Conservation (phyloP, 2,329 filamentous ascomycete genomes). For the Claviceps sp. region DNA sequence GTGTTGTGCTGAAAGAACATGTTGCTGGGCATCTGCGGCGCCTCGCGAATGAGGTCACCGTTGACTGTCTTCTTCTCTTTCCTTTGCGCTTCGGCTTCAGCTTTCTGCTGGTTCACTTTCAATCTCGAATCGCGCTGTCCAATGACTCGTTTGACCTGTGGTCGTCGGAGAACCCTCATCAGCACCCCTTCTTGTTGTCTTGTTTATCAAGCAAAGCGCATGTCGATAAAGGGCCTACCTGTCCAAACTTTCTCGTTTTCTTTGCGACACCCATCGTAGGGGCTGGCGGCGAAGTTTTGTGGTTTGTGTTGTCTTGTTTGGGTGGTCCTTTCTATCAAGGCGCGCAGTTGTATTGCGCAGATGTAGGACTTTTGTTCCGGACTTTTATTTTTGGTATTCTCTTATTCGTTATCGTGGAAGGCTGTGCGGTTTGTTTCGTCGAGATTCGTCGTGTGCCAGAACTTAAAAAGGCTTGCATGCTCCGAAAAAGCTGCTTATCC, state of each 20-base stretch:
- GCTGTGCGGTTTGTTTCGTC: not conserved
- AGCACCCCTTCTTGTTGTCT: not conserved
- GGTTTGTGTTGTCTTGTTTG: not conserved
- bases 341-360: too few relatives aligned
- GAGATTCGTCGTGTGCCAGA: not conserved
- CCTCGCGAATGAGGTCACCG: slow-evolving; percentile 57
- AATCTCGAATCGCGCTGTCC: slow-evolving; percentile 67
- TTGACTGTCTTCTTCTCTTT: slow-evolving; percentile 43
- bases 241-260: slow-evolving; percentile 82
- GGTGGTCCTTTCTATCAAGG: not conserved
- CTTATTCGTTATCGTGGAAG: not conserved
- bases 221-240: slow-evolving; percentile 30
- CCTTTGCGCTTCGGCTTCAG: slow-evolving; percentile 42
- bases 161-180: not conserved
- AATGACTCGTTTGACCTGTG: slow-evolving; percentile 65
- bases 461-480: not conserved
- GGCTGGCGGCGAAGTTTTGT: not conserved
- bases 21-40: slow-evolving; percentile 68
- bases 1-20: slow-evolving; percentile 88
- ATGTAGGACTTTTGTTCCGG: too few relatives aligned
- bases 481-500: slow-evolving; percentile 6
- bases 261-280: slow-evolving; percentile 70
- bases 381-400: not conserved
- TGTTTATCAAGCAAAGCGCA: slow-evolving; percentile 1
- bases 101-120: slow-evolving; percentile 65